Evolutionary conservation across 1,284 basidiomycete genomes (phyloP).

Genomic region (Trametes sp.): DNA sequence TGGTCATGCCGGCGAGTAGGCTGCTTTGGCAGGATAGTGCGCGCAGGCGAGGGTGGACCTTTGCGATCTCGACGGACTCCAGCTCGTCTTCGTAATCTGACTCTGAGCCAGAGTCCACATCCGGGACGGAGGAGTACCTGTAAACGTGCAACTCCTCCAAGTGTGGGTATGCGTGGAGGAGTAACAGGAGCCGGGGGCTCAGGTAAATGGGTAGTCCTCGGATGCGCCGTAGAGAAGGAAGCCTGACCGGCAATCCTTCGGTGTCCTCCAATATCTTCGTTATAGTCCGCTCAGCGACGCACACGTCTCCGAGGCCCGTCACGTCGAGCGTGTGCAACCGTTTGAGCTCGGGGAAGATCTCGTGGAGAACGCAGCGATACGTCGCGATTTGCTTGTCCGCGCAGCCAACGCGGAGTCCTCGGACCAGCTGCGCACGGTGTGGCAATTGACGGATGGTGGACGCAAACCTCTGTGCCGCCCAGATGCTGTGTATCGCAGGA

Average conservation of each 20-base stretch:
- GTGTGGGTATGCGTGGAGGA: not conserved
- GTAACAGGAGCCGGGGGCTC: not conserved
- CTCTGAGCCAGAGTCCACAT: too few relatives aligned
- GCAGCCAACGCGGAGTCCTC: not conserved
- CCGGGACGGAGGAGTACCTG: not conserved
- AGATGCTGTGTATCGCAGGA: not conserved
- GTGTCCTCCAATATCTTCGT: not conserved
- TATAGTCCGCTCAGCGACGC: not conserved
- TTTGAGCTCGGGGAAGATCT: not conserved
- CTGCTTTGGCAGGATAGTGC: not conserved
- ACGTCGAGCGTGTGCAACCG: conserved; percentile 3
- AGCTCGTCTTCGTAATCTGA: not conserved
- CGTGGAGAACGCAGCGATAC: not conserved
- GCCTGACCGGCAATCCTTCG: not conserved
- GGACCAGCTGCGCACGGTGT: not conserved
- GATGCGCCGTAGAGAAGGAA: not conserved
- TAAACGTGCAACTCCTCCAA: conserved; percentile 1
- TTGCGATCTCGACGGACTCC: not conserved
- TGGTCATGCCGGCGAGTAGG: not conserved
- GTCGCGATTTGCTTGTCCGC: not conserved
- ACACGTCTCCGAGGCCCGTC: not conserved
- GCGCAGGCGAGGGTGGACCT: not conserved
- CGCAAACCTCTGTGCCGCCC: not conserved
- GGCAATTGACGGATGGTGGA: not conserved
- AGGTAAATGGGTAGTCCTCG: not conserved